These are phyloP conservation scores for Lentinula boryana DNA, from an alignment of 768 basidiomycete genomes.

Conservation along the genomic window DNA sequence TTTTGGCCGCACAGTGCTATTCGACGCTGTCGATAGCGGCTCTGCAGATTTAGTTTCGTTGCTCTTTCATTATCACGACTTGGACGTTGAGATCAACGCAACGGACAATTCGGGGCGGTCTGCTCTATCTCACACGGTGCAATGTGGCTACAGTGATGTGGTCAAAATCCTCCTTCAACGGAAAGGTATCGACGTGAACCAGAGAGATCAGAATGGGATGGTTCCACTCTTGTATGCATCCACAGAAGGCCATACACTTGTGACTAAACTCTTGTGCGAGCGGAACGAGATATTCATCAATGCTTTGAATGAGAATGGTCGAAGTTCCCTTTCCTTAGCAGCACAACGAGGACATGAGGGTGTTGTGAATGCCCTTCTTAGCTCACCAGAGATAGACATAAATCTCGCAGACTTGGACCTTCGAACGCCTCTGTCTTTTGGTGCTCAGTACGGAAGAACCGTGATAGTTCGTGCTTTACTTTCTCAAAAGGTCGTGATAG, in stretches of 20 bases:
- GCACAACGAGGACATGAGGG: neutral
- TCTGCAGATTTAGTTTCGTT: neutral
- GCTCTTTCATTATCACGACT: neutral
- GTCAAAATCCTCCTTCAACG: neutral
- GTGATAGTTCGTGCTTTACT: neutral
- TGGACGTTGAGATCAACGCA: neutral
- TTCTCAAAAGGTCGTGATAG: neutral
- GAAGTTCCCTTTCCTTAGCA: neutral
- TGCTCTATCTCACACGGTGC: neutral
- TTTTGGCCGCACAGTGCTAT: neutral
- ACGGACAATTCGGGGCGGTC: neutral
- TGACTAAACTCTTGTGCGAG: neutral
- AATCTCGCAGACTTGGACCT: neutral
- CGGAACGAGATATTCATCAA: neutral
- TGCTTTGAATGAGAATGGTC: neutral
- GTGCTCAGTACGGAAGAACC: neutral
- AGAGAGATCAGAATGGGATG: neutral
- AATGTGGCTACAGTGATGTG: neutral
- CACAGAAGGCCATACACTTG: neutral
- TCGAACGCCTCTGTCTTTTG: neutral
- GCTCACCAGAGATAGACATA: neutral
- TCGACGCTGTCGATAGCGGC: neutral
- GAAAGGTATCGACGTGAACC: neutral
- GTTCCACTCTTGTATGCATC: neutral
- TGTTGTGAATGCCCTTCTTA: neutral